Percentiles rank a stretch among this genome's conserved stretches.
These are phyloP conservation scores for Penicillium sp. DNA, from an alignment of 2,329 filamentous ascomycete genomes.

Conservation along the genomic window DNA sequence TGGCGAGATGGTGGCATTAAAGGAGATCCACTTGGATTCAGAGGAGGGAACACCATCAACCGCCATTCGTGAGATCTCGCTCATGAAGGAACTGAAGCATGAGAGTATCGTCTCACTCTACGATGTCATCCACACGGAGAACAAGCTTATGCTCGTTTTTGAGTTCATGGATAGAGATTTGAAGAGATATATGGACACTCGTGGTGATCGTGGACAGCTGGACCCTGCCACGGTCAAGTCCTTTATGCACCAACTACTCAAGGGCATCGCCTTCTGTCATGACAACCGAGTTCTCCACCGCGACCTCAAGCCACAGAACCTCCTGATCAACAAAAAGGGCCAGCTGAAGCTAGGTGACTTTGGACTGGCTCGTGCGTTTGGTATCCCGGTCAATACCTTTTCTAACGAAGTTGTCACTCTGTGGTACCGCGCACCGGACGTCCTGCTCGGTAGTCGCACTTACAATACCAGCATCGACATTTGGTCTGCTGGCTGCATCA, in stretches of 20 bases:
- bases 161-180: constrained; percentile 98
- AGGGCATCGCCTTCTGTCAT: constrained; percentile 96
- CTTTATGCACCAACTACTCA: constrained; percentile 97
- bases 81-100: constrained; percentile 99
- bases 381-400: constrained; percentile 97
- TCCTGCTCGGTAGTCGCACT: constrained; percentile 86
- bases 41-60: constrained; percentile 97
- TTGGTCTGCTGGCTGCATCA: constrained; percentile 98
- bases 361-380: constrained; percentile 88
- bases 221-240: constrained; percentile 92
- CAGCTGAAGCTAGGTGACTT: constrained; percentile 93
- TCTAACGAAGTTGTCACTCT: constrained; percentile 96
- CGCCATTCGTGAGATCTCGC: constrained; percentile 94
- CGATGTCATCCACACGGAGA: constrained; percentile 99
- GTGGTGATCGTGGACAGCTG: constrained; percentile 83
- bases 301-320: constrained; percentile 93
- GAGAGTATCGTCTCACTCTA: constrained; percentile 96
- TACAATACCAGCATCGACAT: constrained; percentile 99
- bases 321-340: constrained; percentile 90
- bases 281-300: constrained; percentile 94
- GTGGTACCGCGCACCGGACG: constrained; percentile 96
- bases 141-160: constrained; percentile 99
- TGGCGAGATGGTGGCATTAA: constrained; percentile 91
- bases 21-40: constrained; percentile 97
- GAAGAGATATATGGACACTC: constrained; percentile 97